Evolutionary conservation across 306 rosid species (phyloP), one percentile per base, ranked within the genome.

Genomic region (Oxytropis ochrocephala): DNA sequence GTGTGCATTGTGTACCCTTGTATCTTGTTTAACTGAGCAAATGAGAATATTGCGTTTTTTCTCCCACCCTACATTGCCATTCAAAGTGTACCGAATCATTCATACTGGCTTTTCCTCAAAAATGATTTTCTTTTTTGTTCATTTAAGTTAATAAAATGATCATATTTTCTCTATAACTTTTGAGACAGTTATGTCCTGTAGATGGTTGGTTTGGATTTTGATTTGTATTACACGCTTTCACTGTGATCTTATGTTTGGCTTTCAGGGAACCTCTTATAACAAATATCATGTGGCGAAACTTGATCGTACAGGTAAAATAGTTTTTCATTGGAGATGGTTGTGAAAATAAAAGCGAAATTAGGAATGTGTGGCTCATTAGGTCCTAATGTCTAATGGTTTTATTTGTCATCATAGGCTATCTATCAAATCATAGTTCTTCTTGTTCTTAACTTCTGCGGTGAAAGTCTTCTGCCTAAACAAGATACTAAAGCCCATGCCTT

Each of bases 231-330:
- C 51, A 42, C 18, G 19, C 35, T 78, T 47, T 78, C 8, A 65
- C 69, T 21, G 55, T 78, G 79, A 36, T 72, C 60, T 68, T 59
- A 9, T 72, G 41, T 81, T 76, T 84, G 72, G 61, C 54, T 75
- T 61, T 54, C 81, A 94, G 99, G 89, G 97, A 87, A 75, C 92
- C 99, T 76, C 99, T 94, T 78, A 78, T 94, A 84, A 94, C 99
- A 44, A 94, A 94, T 84, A 63, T 90, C 68, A 94, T 94, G 99
- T 94, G 97, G 99, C 87, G 99, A 87, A 94, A 94, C 86, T 69
- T 94, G 74, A 2, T 87, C 44, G 59, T 94, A 36, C 98, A 94
- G 97, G 99, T 94, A 84, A 79, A 30, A 51, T 48, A 17, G 14
- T 67, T 67, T 41, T 44, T 70, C 42, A 13, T 32, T 29, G 69